Conservation (phyloP, 805 yeast genomes). For the Yarrowia bubula region DNA sequence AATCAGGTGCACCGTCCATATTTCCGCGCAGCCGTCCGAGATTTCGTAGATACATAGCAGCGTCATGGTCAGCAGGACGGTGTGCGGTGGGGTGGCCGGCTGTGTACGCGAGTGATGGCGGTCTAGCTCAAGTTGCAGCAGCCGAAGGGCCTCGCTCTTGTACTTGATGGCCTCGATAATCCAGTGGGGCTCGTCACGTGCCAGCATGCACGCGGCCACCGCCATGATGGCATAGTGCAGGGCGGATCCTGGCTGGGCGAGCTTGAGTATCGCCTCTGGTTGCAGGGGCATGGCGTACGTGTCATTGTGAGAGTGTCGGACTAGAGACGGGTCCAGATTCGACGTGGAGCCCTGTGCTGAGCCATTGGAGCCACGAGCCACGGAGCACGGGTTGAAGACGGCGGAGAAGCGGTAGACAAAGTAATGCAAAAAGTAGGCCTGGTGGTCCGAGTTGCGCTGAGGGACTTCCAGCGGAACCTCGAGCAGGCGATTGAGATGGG, state of each 20-base stretch:
- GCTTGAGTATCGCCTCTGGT: constrained; percentile 5
- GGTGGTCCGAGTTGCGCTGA: constrained; percentile 10
- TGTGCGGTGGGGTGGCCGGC: constrained; percentile 4
- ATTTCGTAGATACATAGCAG: constrained; percentile 15
- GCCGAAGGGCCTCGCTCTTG: constrained; percentile 11
- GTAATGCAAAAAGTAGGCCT: constrained; percentile 23
- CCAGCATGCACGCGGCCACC: constrained; percentile 7
- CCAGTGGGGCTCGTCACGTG: constrained; percentile 15
- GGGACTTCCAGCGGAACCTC: constrained; percentile 16
- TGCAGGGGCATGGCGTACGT: constrained; percentile 20
- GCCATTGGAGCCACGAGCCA: neutral
- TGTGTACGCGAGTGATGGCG: constrained; percentile 8
- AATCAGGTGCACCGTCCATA: constrained; percentile 17
- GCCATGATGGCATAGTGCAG: constrained; percentile 19
- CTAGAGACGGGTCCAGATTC: neutral
- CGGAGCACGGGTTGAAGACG: constrained; percentile 16
- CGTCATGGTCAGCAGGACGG: constrained; percentile 14
- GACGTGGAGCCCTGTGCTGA: neutral
- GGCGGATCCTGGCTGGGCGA: constrained; percentile 3
- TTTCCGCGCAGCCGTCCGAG: constrained; percentile 9
- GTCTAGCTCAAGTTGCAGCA: constrained; percentile 16
- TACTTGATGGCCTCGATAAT: constrained; percentile 23
- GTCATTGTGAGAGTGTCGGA: neutral
- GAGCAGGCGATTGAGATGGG: constrained; percentile 8
- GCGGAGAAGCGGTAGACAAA: constrained; percentile 14